Evolutionary conservation across 768 basidiomycete genomes (phyloP).

Genomic region (Tylopilus plumbeoviolaceoides): DNA sequence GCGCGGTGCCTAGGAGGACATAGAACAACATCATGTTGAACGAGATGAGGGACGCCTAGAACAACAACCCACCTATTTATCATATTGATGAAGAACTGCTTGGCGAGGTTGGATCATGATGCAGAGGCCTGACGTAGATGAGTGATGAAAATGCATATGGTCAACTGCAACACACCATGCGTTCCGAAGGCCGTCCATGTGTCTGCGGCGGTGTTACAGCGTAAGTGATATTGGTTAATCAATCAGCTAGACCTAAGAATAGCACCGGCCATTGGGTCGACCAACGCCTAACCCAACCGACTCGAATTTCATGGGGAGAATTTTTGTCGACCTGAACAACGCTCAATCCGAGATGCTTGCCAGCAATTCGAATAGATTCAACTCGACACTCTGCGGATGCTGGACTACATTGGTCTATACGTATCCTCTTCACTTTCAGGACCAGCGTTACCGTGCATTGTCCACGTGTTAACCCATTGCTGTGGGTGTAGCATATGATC

Average conservation of each 20-base stretch:
- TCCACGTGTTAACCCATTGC: constrained; percentile 41
- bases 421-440: constrained; percentile 24
- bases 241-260: background rate
- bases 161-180: background rate
- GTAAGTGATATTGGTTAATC: background rate
- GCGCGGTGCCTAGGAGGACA: constrained; percentile 14
- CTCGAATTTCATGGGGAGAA: too few relatives aligned
- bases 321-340: background rate
- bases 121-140: too few relatives aligned
- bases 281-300: too few relatives aligned
- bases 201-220: background rate
- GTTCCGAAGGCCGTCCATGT: background rate
- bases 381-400: constrained; percentile 1
- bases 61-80: constrained; percentile 15
- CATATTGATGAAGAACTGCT: background rate
- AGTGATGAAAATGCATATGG: background rate
- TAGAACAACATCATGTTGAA: constrained; percentile 12
- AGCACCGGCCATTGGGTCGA: too few relatives aligned
- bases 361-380: constrained; percentile 12
- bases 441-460: constrained; percentile 26
- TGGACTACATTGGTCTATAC: constrained; percentile 26
- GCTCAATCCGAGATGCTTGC: constrained; percentile 5
- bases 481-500: constrained; percentile 9
- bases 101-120: background rate
- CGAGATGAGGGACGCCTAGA: background rate